A percentile compares a stretch with the other conserved stretches of the same genome.
Evolutionary conservation across 2,329 filamentous ascomycete genomes (phyloP).

Genomic region (Mycosphaerella arachidis): DNA sequence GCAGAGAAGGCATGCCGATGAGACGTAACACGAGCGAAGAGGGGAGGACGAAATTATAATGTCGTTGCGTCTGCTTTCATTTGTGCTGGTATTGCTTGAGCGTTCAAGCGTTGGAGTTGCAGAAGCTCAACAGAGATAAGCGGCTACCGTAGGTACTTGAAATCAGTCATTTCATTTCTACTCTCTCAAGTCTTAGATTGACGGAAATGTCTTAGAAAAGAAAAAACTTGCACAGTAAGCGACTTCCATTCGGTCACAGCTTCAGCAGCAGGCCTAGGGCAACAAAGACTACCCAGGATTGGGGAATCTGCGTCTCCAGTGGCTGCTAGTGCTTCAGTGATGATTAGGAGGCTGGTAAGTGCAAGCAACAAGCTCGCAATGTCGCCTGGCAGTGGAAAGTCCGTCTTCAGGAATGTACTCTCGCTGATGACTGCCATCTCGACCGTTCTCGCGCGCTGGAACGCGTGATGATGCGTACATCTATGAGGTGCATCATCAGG

Average conservation of each 20-base stretch:
- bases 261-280: too few species aligned
- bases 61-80: not conserved
- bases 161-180: too few species aligned
- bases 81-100: not conserved
- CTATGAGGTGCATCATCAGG: not conserved
- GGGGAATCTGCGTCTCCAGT: too few species aligned
- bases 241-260: too few species aligned
- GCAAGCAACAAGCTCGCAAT: constrained; percentile 10
- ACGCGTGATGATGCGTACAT: not conserved
- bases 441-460: not conserved
- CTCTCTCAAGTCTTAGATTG: too few species aligned
- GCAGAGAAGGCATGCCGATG: constrained; percentile 16
- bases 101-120: not conserved
- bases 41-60: constrained; percentile 35
- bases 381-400: constrained; percentile 10
- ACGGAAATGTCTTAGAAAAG: too few species aligned
- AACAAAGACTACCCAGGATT: too few species aligned
- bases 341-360: constrained; percentile 9
- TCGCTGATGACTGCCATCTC: constrained; percentile 13
- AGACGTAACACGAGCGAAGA: constrained; percentile 33
- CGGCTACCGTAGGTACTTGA: too few species aligned
- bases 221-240: too few species aligned
- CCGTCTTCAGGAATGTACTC: constrained; percentile 1
- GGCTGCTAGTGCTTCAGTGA: not conserved
- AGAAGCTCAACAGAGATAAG: not conserved